phyloP scores from a whole-genome alignment of 208 protist species.

The Zelonia costaricensis region DNA sequence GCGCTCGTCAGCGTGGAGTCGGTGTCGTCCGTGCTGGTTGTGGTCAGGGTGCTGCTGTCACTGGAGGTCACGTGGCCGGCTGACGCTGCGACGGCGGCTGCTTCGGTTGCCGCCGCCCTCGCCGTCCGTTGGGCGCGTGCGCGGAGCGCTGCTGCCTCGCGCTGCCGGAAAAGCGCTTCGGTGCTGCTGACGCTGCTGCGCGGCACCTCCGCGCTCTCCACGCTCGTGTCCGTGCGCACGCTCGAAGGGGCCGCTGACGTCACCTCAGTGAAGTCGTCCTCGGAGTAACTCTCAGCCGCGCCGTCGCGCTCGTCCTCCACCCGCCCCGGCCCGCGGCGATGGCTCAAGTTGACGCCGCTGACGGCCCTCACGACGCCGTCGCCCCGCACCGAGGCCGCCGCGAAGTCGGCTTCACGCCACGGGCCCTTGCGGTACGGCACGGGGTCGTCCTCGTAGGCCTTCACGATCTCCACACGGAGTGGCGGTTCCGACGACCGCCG shows the following conservation, averaged over 20 bases:
- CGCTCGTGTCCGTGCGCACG: constrained; percentile 2
- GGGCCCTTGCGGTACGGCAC: constrained; percentile 61
- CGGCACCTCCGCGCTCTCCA: no score
- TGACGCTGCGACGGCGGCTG: background rate
- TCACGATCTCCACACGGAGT: constrained; percentile 57
- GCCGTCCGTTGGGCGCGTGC: constrained; percentile 14
- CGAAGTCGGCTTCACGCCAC: constrained; percentile 27
- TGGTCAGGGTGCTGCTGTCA: background rate
- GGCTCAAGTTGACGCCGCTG: background rate
- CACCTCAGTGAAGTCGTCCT: constrained; percentile 14
- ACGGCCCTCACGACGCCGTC: no score
- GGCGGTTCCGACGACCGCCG: background rate
- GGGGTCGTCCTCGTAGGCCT: constrained; percentile 51
- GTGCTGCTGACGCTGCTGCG: constrained; percentile 41
- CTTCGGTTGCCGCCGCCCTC: background rate
- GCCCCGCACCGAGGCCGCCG: background rate
- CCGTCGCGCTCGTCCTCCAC: background rate
- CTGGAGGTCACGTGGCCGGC: background rate
- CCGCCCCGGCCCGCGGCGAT: background rate
- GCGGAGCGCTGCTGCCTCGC: constrained; percentile 29
- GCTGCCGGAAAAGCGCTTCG: constrained; percentile 32
- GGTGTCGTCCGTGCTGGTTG: background rate
- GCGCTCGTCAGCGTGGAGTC: background rate
- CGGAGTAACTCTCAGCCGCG: constrained; percentile 10
- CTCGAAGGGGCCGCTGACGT: constrained; percentile 3